Base-by-base conservation (phyloP, 2,329 filamentous ascomycete species). In the Microdochium nivale region DNA sequence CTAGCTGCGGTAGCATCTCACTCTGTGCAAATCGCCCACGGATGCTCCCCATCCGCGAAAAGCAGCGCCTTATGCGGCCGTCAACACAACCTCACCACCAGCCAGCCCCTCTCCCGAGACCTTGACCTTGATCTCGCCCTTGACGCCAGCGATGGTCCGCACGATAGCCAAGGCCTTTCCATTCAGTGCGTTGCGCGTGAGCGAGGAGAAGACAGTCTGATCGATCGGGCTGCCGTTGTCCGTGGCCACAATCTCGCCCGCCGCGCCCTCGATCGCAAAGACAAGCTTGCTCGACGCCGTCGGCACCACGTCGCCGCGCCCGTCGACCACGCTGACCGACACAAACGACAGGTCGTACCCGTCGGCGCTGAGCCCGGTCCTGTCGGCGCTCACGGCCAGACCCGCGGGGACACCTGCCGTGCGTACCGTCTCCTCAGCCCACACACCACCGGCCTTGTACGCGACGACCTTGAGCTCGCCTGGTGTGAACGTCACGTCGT, bases 181-280 rank as follows among this genome's bases (percentile, higher is more conserved):
- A 32, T 63, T 66, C 50, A 71, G 74, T 0, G 70, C 71, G 40
- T 70, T 69, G 14, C 73, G 64, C 32, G 61, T 62, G 8, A 55
- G 54, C 2, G 66, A 69, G 1, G 70, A 67, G 56, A 77, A 77
- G 1, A 67, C 58, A 1, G 63, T 68, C 57, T 74, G 64, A 52
- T 77, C 73, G 1, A 69, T 62, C 3, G 72, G 71, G 51, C 78
- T 68, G 1, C 77, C 77, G 50, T 79, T 79, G 49, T 80, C 76
- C 0, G 77, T 80, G 0, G 72, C 62, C 1, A 76, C 66, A 44
- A 80, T 71, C 58, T 71, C 62, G 1, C 70, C 78, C 0, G 68
- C 66, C 0, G 72, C 75, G 1, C 60, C 40, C 21, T 44, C 58
- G 4, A 77, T 54, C 0, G 69, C 66, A 54, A 79, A 79, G 0